Percentiles rank a stretch among this genome's conserved stretches.
phyloP scores from a whole-genome alignment of 1,284 basidiomycete genomes.

The Ganoderma resinaceum region DNA sequence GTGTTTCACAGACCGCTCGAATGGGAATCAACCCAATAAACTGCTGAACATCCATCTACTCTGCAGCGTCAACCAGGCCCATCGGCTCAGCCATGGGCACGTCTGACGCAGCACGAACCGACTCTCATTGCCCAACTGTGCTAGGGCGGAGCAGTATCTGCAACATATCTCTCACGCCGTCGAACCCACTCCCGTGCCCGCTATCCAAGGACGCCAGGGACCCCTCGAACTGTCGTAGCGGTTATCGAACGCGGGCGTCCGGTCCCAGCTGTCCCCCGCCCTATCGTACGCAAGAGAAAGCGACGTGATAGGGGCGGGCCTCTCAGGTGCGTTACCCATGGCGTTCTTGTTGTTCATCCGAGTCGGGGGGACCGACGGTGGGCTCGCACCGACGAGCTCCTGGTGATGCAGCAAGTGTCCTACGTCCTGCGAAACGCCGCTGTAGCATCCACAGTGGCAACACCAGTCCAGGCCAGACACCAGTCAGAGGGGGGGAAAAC shows the following conservation, averaged over 20 bases:
- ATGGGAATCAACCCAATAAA: too few relatives aligned
- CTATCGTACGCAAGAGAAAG: slow-evolving; percentile 20
- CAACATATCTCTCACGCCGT: slow-evolving; percentile 12
- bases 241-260: slow-evolving; percentile 21
- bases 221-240: neutral
- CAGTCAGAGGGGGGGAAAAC: neutral
- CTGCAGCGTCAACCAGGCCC: neutral
- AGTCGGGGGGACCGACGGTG: neutral
- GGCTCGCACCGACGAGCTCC: neutral
- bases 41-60: too few relatives aligned
- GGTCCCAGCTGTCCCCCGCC: slow-evolving; percentile 6
- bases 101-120: neutral
- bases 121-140: neutral
- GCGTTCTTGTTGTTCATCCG: neutral
- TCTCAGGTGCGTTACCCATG: neutral
- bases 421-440: slow-evolving; percentile 2
- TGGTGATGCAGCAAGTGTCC: neutral
- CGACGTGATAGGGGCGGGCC: slow-evolving; percentile 23
- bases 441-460: too few relatives aligned
- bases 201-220: neutral
- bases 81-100: neutral
- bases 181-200: slow-evolving; percentile 8
- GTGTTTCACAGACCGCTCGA: too few relatives aligned
- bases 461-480: too few relatives aligned
- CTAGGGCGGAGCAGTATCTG: neutral